phyloP scores from a whole-genome alignment of 441 rosid genomes.

The Corymbia calophylla region DNA sequence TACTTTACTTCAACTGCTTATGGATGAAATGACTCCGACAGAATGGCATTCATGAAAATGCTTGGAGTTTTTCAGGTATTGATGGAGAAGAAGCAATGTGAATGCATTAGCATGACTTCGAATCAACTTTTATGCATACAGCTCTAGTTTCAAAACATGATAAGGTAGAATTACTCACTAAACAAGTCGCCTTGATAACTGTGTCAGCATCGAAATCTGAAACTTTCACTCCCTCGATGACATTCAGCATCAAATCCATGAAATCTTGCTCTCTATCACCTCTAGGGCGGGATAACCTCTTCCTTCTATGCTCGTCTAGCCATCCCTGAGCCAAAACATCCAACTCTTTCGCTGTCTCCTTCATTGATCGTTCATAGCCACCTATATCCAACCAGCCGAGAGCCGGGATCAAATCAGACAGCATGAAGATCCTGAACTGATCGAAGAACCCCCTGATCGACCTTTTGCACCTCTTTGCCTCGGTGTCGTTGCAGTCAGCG shows the following conservation, averaged over 20 bases:
- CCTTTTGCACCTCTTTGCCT: not conserved
- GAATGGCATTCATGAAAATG: not conserved
- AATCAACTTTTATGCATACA: not conserved
- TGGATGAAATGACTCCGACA: not conserved
- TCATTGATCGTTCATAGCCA: constrained; percentile 10
- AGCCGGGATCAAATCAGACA: constrained; percentile 10
- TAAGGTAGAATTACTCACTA: not conserved
- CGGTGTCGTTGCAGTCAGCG: not conserved
- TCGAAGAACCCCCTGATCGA: not conserved
- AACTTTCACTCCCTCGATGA: not conserved
- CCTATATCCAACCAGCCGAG: constrained; percentile 12
- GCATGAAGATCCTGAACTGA: constrained; percentile 4
- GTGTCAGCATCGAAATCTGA: constrained; percentile 1
- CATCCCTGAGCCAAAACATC: not conserved
- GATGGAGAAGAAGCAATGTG: not conserved
- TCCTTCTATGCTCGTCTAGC: not conserved
- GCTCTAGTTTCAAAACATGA: not conserved
- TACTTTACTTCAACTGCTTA: not conserved
- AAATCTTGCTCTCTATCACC: constrained; percentile 9
- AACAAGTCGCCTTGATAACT: constrained; percentile 2
- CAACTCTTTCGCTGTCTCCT: constrained; percentile 9
- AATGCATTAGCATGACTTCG: not conserved
- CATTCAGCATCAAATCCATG: constrained; percentile 12
- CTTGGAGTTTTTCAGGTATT: not conserved
- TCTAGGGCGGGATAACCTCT: not conserved